These are phyloP conservation scores for Schwanniomyces etchellsii DNA, from an alignment of 1,139 yeast species.

Conservation along the genomic window DNA sequence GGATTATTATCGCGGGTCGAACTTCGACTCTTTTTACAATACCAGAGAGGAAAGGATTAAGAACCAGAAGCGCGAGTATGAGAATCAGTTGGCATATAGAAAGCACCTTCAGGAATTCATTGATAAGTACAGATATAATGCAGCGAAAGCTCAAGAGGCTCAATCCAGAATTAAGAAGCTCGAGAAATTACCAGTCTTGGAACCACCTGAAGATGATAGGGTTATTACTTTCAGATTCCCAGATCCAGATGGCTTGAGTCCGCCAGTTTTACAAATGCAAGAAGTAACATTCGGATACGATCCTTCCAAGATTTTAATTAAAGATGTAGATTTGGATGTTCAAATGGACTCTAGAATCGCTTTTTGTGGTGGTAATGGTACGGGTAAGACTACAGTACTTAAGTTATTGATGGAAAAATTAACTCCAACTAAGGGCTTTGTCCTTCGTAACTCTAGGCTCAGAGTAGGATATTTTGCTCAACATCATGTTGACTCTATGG, in stretches of 20 bases:
- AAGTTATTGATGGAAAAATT: slow-evolving; percentile 78
- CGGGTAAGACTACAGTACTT: slow-evolving; percentile 94
- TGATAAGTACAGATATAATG: slow-evolving; percentile 94
- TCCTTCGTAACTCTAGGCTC: slow-evolving; percentile 75
- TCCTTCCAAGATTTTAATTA: slow-evolving; percentile 55
- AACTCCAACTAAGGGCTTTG: slow-evolving; percentile 67
- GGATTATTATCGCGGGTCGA: slow-evolving; percentile 92
- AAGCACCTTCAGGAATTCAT: slow-evolving; percentile 89
- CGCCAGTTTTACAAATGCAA: slow-evolving; percentile 88
- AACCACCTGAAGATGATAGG: slow-evolving; percentile 93
- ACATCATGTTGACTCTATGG: slow-evolving; percentile 99
- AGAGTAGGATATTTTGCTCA: slow-evolving; percentile 99
- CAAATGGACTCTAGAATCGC: slow-evolving; percentile 95
- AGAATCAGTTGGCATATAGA: slow-evolving; percentile 93
- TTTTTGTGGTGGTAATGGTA: slow-evolving; percentile 97
- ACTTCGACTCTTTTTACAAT: slow-evolving; percentile 87
- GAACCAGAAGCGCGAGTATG: slow-evolving; percentile 91
- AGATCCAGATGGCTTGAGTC: slow-evolving; percentile 87
- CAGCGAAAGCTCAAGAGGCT: slow-evolving; percentile 95
- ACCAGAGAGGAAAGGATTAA: slow-evolving; percentile 95
- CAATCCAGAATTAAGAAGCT: slow-evolving; percentile 95
- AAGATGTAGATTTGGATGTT: slow-evolving; percentile 80
- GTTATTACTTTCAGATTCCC: slow-evolving; percentile 85
- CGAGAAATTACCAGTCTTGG: slow-evolving; percentile 87
- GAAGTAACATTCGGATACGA: slow-evolving; percentile 83